Evolutionary conservation across 768 basidiomycete species (phyloP).

Genomic region (Mycena haematopus): DNA sequence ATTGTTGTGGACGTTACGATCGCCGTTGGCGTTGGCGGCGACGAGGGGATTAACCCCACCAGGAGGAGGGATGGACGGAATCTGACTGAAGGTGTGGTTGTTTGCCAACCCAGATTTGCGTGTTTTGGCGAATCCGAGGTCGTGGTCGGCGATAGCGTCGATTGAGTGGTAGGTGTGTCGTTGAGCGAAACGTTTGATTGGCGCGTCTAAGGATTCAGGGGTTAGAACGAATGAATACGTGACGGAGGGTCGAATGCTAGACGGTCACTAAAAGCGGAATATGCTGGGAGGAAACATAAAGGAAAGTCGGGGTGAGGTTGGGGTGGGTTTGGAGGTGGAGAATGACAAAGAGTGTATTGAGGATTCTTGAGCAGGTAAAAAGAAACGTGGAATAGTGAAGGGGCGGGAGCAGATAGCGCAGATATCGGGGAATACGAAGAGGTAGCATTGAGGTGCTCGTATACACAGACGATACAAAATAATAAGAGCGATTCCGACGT

Average conservation of each 20-base stretch:
- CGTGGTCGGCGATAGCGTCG: slow-evolving; percentile 88
- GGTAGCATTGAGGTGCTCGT: slow-evolving; percentile 1
- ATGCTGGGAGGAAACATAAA: not conserved
- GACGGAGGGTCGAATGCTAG: not conserved
- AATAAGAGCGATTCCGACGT: slow-evolving; percentile 31
- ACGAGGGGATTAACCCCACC: not conserved
- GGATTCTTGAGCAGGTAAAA: not conserved
- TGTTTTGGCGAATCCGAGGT: slow-evolving; percentile 80
- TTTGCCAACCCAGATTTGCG: slow-evolving; percentile 39
- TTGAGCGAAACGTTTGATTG: slow-evolving; percentile 88
- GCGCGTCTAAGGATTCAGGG: not conserved
- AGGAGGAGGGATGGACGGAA: not conserved
- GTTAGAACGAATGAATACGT: not conserved
- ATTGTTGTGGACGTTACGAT: not conserved
- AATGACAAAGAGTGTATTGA: not conserved
- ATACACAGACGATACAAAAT: slow-evolving; percentile 9
- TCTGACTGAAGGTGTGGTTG: not conserved
- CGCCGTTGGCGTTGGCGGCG: not conserved
- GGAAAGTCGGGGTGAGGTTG: not conserved
- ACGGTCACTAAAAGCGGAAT: not conserved
- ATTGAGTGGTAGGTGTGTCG: slow-evolving; percentile 82
- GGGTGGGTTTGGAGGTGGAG: not conserved
- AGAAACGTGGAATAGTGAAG: not conserved
- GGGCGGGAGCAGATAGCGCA: not conserved
- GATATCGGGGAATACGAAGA: not conserved